Base-by-base conservation (phyloP, 2,329 filamentous ascomycete genomes). In the Allantophomopsis cytisporea region DNA sequence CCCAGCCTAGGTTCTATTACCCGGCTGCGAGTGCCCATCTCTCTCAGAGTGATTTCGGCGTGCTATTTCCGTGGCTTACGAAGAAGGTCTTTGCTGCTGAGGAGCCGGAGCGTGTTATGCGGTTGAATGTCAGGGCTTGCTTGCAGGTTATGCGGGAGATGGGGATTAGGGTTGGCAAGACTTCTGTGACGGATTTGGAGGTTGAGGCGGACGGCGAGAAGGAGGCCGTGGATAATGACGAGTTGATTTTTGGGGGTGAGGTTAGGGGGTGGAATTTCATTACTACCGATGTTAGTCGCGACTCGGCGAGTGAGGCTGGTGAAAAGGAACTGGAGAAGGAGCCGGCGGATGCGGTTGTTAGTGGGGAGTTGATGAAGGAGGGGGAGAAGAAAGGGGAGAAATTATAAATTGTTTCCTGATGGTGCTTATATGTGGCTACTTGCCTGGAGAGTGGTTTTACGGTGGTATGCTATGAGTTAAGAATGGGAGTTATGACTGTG, bases 41-140 rank as follows among this genome's bases (percentile, higher is more conserved):
- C 18, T 84, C 73, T 42, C 86, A 93, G 58, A 83, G 76, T 15
- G 86, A 94, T 53, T 93, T 91, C 49, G 86, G 83, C 30, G 62
- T 91, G 17, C 60, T 94, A 16, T 93, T 93, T 53, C 84, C 84
- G 0, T 82, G 78, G 69, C 50, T 79, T 36, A 76, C 71, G 7
- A 70, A 66, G 50, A 68, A 65, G 47, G 65, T 78, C 7, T 73
- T 77, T 47, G 65, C 65, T 2, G 68, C 69, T 0, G 66, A 71
- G 36, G 63, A 73, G 38, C 75, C 76, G 0, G 73, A 76, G 51
- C 64, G 73, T 11, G 67, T 71, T 0, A 54, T 80, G 37, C 64
- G 71, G 15, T 60, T 80, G 2, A 80, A 80, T 45, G 58, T 73
- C 4, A 62, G 76, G 2, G 74, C 75, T 2, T 59, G 71, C 17